Conservation (phyloP, 2,329 filamentous ascomycete species). For the Pseudogymnoascus sp. region DNA sequence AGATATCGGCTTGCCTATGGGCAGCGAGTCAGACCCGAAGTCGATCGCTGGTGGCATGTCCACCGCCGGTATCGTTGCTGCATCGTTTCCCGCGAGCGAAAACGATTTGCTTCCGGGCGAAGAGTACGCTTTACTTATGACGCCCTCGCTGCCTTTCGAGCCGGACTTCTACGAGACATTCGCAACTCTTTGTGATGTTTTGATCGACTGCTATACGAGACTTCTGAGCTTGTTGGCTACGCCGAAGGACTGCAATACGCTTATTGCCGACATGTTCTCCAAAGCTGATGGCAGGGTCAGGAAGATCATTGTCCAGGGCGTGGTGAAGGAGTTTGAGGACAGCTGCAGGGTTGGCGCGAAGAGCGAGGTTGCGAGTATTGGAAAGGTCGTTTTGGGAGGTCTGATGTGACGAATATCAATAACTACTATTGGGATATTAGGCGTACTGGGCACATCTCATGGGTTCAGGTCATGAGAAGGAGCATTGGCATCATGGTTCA, state of each 20-base stretch:
- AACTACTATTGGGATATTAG: constrained; percentile 2
- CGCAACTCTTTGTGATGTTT: constrained; percentile 85
- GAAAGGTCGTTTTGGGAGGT: constrained; percentile 81
- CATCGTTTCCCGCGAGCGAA: constrained; percentile 45
- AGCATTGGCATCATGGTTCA: constrained; percentile 6
- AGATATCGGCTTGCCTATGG: constrained; percentile 48
- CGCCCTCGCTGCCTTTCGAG: constrained; percentile 88
- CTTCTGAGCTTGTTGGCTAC: constrained; percentile 68
- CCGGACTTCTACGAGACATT: constrained; percentile 97
- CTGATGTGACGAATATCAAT: constrained; percentile 47
- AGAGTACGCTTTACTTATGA: constrained; percentile 80
- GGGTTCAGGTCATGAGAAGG: neutral
- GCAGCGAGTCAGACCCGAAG: constrained; percentile 36
- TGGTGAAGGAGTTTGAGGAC: constrained; percentile 91
- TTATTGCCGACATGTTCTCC: constrained; percentile 73
- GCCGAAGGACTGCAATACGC: constrained; percentile 60
- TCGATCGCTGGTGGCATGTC: constrained; percentile 32
- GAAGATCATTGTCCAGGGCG: constrained; percentile 79
- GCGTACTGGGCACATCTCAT: constrained; percentile 1
- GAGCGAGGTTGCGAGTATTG: constrained; percentile 74
- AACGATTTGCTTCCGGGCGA: constrained; percentile 69
- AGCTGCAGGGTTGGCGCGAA: constrained; percentile 66
- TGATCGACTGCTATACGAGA: constrained; percentile 84
- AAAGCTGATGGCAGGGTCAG: constrained; percentile 82
- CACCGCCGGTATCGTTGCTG: constrained; percentile 28